phyloP scores from a whole-genome alignment of 306 rosid species.

The Dalbergia cultrata region DNA sequence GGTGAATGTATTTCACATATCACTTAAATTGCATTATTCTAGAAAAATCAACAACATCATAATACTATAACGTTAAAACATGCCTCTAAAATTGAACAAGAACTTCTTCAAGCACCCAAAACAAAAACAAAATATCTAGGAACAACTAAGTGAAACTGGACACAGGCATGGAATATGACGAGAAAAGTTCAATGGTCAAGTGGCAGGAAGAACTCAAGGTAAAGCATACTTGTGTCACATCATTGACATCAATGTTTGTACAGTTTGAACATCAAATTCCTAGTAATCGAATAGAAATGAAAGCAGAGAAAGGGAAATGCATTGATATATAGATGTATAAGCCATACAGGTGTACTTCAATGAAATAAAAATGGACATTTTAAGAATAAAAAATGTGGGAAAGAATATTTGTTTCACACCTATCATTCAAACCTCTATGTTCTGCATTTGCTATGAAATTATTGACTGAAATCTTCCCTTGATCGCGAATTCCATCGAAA shows the following conservation, averaged over 20 bases:
- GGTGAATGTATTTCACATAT: slow-evolving; percentile 33
- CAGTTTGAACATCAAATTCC: slow-evolving; percentile 19
- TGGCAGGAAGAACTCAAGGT: background rate
- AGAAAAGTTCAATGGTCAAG: background rate
- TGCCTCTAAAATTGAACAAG: slow-evolving; percentile 29
- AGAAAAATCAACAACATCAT: background rate
- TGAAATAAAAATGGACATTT: background rate
- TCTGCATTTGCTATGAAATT: slow-evolving; percentile 55
- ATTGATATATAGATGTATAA: background rate
- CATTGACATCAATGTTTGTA: background rate
- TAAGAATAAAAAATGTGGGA: background rate
- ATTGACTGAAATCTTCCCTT: slow-evolving; percentile 52
- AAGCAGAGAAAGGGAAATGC: slow-evolving; percentile 23
- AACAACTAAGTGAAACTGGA: slow-evolving; percentile 3
- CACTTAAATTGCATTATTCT: slow-evolving; percentile 21
- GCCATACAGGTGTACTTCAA: background rate
- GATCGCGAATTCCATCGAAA: slow-evolving; percentile 50
- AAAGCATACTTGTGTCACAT: background rate
- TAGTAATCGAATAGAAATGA: slow-evolving; percentile 4
- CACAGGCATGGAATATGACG: background rate
- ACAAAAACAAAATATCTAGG: background rate
- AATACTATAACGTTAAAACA: slow-evolving; percentile 13
- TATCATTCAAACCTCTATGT: slow-evolving; percentile 69
- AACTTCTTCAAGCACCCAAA: slow-evolving; percentile 6
- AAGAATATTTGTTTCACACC: slow-evolving; percentile 52